A percentile compares a stretch with the other conserved stretches of the same genome.
These are phyloP conservation scores for Termitomyces titanicus DNA, from an alignment of 768 basidiomycete species.

Conservation along the genomic window DNA sequence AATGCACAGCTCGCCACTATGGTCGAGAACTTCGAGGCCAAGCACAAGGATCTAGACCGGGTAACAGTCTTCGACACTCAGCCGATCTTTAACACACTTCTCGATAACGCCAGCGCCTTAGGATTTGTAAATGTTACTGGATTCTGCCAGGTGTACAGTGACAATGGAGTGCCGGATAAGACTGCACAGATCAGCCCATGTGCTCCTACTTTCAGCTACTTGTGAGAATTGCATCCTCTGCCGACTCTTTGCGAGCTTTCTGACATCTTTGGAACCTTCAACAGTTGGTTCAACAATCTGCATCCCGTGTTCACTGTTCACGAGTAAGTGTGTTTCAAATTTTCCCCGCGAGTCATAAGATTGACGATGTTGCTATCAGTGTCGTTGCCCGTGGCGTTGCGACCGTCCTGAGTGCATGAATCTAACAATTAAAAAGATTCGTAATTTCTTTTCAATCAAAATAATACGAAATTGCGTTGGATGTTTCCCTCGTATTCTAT, in stretches of 20 bases:
- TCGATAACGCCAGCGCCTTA: constrained; percentile 48
- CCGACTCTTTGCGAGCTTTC: not conserved
- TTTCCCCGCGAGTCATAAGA: not conserved
- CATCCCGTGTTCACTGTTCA: constrained; percentile 65
- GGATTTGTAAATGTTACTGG: constrained; percentile 60
- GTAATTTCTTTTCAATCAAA: too few species aligned
- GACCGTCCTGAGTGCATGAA: constrained; percentile 36
- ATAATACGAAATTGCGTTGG: too few species aligned
- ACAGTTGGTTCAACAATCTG: constrained; percentile 57
- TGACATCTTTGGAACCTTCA: not conserved
- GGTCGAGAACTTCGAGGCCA: constrained; percentile 35
- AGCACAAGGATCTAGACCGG: constrained; percentile 39
- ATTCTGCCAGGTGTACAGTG: constrained; percentile 54
- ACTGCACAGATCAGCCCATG: constrained; percentile 56
- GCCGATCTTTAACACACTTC: constrained; percentile 53
- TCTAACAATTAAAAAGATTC: not conserved
- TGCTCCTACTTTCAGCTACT: constrained; percentile 62
- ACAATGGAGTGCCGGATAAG: constrained; percentile 48
- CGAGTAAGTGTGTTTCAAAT: constrained; percentile 34
- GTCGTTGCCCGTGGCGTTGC: constrained; percentile 49
- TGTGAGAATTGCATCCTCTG: constrained; percentile 35
- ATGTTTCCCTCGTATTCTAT: too few species aligned
- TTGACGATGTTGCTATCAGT: constrained; percentile 22
- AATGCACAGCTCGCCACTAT: constrained; percentile 42
- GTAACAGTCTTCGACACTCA: constrained; percentile 53